A percentile compares a stretch with the other conserved stretches of the same genome.
These are phyloP conservation scores for Phytophthora nicotianae DNA, from an alignment of 352 stramenopile genomes.

Conservation along the genomic window DNA sequence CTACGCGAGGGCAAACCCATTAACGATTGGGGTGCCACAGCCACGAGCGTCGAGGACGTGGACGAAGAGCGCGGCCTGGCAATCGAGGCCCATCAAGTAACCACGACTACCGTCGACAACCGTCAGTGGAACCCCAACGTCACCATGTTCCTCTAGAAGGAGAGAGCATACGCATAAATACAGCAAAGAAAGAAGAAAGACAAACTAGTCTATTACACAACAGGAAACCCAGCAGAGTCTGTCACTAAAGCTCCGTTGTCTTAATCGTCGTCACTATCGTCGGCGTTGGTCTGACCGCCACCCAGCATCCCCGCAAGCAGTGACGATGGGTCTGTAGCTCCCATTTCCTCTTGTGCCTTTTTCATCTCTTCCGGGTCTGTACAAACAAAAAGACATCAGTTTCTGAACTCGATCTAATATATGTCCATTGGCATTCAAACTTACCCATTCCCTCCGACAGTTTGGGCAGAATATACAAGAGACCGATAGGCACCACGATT, in stretches of 20 bases:
- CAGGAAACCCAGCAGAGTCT: constrained; percentile 9
- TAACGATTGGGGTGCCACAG: constrained; percentile 73
- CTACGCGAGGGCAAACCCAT: constrained; percentile 53
- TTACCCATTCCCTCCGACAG: constrained; percentile 77
- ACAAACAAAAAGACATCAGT: constrained; percentile 14
- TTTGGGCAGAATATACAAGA: constrained; percentile 84
- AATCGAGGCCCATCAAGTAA: constrained; percentile 67
- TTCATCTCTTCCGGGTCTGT: constrained; percentile 87
- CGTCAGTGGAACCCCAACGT: constrained; percentile 79
- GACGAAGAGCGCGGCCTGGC: constrained; percentile 35
- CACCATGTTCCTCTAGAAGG: constrained; percentile 68
- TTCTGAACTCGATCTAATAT: neutral
- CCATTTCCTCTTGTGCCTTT: constrained; percentile 87
- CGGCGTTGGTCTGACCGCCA: constrained; percentile 53
- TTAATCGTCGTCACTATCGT: constrained; percentile 82
- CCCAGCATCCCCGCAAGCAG: constrained; percentile 80
- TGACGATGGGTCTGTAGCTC: constrained; percentile 65
- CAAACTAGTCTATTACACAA: constrained; percentile 32
- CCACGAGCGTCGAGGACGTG: constrained; percentile 53
- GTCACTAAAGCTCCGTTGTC: constrained; percentile 5
- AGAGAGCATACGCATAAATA: neutral
- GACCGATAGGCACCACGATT: constrained; percentile 71
- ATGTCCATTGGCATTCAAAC: constrained; percentile 24
- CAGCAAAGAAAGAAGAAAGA: constrained; percentile 10
- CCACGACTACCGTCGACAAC: constrained; percentile 66